Evolutionary conservation across 2,329 filamentous ascomycete genomes (phyloP).

Genomic region (Diplodia seriata): DNA sequence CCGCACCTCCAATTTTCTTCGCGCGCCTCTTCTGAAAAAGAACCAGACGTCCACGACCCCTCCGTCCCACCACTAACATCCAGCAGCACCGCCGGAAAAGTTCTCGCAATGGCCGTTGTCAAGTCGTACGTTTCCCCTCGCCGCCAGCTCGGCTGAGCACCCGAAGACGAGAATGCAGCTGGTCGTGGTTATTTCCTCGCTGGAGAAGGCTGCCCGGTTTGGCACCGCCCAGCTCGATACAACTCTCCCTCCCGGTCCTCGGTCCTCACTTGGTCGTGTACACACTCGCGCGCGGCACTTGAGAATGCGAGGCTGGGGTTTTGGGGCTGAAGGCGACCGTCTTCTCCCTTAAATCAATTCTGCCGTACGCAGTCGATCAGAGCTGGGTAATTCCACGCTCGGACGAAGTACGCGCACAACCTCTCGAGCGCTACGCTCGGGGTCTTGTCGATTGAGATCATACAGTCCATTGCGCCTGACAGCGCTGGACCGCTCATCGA

Average conservation of each 20-base stretch:
- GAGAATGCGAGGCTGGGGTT: slow-evolving; percentile 72
- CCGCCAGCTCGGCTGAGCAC: slow-evolving; percentile 42
- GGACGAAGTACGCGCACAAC: slow-evolving; percentile 52
- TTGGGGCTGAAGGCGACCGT: slow-evolving; percentile 75
- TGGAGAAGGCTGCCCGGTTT: slow-evolving; percentile 65
- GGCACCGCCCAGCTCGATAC: slow-evolving; percentile 73
- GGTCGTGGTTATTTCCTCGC: slow-evolving; percentile 82
- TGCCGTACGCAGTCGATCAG: slow-evolving; percentile 42
- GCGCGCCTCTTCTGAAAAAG: slow-evolving; percentile 9
- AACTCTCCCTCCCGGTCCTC: slow-evolving; percentile 59
- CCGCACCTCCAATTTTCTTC: slow-evolving; percentile 29
- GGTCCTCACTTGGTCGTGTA: slow-evolving; percentile 57
- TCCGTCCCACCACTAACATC: slow-evolving; percentile 48
- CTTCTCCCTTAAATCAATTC: slow-evolving; percentile 76
- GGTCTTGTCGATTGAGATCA: slow-evolving; percentile 80
- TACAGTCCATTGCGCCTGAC: slow-evolving; percentile 37
- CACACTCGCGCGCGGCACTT: slow-evolving; percentile 32
- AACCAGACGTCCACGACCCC: slow-evolving; percentile 35
- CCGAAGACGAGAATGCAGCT: slow-evolving; percentile 38
- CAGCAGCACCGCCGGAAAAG: slow-evolving; percentile 46
- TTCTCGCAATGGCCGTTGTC: slow-evolving; percentile 60
- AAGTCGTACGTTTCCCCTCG: slow-evolving; percentile 62
- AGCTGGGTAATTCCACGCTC: slow-evolving; percentile 26
- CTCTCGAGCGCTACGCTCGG: slow-evolving; percentile 62
- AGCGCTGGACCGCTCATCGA: slow-evolving; percentile 67